A percentile compares a stretch with the other conserved stretches of the same genome.
Conservation (phyloP, 2,329 filamentous ascomycete genomes). For the Calycina marina region DNA sequence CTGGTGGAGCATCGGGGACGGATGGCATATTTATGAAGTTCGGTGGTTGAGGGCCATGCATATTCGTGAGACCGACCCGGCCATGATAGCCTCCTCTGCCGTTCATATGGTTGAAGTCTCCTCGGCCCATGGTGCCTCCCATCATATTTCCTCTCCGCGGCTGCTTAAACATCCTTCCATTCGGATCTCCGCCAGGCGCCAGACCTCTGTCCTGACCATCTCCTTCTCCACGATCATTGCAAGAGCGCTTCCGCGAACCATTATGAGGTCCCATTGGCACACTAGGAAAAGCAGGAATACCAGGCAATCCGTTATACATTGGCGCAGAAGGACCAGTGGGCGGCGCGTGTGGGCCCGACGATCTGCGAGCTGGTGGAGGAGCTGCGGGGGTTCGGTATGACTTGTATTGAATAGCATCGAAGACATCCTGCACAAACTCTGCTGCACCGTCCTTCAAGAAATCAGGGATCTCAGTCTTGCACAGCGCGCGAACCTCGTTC, state of each 20-base stretch:
- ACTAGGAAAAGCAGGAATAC: conserved; percentile 10
- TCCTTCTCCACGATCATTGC: conserved; percentile 36
- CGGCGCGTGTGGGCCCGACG: conserved; percentile 14
- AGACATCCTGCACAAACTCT: conserved; percentile 56
- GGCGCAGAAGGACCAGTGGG: conserved; percentile 17
- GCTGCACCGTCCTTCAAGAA: conserved; percentile 55
- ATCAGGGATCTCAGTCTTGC: conserved; percentile 58
- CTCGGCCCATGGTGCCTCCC: conserved; percentile 22
- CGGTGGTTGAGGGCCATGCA: conserved; percentile 7
- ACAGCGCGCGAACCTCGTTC: conserved; percentile 49
- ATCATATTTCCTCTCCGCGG: conserved; percentile 33
- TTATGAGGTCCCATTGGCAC: conserved; percentile 13
- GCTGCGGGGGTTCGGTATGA: conserved; percentile 42
- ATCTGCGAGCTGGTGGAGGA: conserved; percentile 22
- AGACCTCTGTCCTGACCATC: conserved; percentile 23
- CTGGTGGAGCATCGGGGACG: conserved; percentile 18
- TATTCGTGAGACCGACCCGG: conserved; percentile 10
- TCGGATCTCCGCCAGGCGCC: conserved; percentile 19
- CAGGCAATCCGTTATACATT: conserved; percentile 8
- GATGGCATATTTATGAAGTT: conserved; percentile 11
- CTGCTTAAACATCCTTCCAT: conserved; percentile 42
- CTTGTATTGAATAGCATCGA: conserved; percentile 47
- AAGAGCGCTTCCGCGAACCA: conserved; percentile 36
- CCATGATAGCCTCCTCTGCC: conserved; percentile 21
- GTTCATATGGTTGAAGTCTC: conserved; percentile 23